Conservation (phyloP, 2,329 filamentous ascomycete species). For the Chaetomiaceae sp. region DNA sequence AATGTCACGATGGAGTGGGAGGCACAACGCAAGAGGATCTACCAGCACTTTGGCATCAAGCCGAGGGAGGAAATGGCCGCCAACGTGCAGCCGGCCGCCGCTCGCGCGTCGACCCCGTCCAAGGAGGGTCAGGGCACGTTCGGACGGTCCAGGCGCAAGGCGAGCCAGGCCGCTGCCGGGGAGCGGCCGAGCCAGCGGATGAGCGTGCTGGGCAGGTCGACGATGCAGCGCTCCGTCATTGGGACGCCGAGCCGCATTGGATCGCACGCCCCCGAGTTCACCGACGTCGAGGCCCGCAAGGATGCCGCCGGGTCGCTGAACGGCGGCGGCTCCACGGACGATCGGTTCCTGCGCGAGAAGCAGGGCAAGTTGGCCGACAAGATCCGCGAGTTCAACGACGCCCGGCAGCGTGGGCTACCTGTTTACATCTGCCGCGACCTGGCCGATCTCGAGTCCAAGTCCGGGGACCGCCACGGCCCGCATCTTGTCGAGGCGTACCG, state of each 20-base stretch:
- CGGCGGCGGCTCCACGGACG: slow-evolving; percentile 55
- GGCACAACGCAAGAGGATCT: slow-evolving; percentile 84
- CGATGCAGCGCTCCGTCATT: slow-evolving; percentile 78
- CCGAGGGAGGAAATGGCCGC: slow-evolving; percentile 43
- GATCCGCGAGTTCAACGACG: slow-evolving; percentile 71
- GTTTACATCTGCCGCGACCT: slow-evolving; percentile 76
- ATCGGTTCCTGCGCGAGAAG: slow-evolving; percentile 76
- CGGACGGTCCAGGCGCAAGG: slow-evolving; percentile 54
- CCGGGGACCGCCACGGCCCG: slow-evolving; percentile 64
- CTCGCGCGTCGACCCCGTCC: slow-evolving; percentile 30
- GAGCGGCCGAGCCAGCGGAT: slow-evolving; percentile 35
- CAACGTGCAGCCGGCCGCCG: neutral
- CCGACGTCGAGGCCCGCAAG: slow-evolving; percentile 59
- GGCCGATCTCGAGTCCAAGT: slow-evolving; percentile 64
- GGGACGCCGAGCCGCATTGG: slow-evolving; percentile 69
- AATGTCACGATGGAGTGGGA: slow-evolving; percentile 96
- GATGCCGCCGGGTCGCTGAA: slow-evolving; percentile 43
- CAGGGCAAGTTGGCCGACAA: slow-evolving; percentile 76
- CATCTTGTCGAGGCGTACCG: slow-evolving; percentile 79
- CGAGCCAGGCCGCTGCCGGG: slow-evolving; percentile 29
- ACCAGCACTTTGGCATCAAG: slow-evolving; percentile 91
- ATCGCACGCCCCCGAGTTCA: slow-evolving; percentile 59
- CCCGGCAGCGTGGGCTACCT: slow-evolving; percentile 58
- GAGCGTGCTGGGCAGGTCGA: slow-evolving; percentile 61
- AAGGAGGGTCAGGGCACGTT: slow-evolving; percentile 53